Base-by-base conservation (phyloP, 768 basidiomycete genomes). In the Suillus discolor region DNA sequence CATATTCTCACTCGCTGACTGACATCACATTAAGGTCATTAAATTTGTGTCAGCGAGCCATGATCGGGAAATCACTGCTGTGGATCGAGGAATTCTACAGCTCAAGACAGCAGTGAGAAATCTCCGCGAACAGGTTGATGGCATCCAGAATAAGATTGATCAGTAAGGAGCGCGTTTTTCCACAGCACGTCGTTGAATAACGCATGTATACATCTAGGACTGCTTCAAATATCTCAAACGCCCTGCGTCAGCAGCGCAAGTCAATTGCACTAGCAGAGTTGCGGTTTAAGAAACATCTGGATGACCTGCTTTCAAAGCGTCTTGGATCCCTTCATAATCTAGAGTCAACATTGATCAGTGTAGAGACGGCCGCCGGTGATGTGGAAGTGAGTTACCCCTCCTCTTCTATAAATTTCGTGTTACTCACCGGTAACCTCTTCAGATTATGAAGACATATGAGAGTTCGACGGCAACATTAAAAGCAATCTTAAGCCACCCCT, bases 281-380 rank as follows among this genome's bases (percentile, higher is more conserved):
- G n/a, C 86, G 91, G 47, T 87, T 90, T 38, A 89, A 89, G 70
- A 97, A 94, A 72, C 88, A 88, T 62, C 79, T 96, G 8, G 91
- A 96, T 69, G 92, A 90, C 15, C 76, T 96, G 0, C 79, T 96
- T 18, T 78, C 79, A 34, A 94, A 94, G 72, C 88, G 95, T 15
- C 75, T 96, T 3, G 85, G 82, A 12, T 89, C 94, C 1, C 79
- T 94, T 6, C 85, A 88, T 64, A 92, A 88, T 44, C 80, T 98
- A 9, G 88, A 92, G 68, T 81, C 86, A 15, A 94, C 95, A 0
- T 75, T 97, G 44, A 79, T 93, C 54, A 85, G 87, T 54, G 93
- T 98, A 6, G 94, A 99, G 77, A 85, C 89, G 4, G 93, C 96
- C n/a, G 92, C 92, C 36, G 90, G 90, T 3, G 92, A 98, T 75